Evolutionary conservation across 2,329 filamentous ascomycete genomes (phyloP).

Genomic region (Passalora sequoiae): DNA sequence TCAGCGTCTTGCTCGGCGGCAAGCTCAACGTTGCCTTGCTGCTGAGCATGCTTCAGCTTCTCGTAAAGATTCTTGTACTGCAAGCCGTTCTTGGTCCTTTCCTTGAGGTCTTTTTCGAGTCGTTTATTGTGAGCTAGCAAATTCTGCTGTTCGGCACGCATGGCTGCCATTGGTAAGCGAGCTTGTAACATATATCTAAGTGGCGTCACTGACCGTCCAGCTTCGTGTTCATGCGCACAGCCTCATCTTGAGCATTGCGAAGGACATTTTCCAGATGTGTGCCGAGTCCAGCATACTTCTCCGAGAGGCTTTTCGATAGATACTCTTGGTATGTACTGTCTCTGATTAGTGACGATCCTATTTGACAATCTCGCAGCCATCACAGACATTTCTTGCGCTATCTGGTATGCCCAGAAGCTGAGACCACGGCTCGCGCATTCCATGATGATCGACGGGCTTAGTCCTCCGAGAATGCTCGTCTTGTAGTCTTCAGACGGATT

Average conservation of each 20-base stretch:
- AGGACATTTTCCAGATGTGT: constrained; percentile 67
- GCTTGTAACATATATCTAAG: not conserved
- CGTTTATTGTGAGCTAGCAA: constrained; percentile 6
- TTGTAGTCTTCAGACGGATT: constrained; percentile 86
- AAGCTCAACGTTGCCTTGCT: constrained; percentile 50
- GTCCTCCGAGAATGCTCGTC: constrained; percentile 74
- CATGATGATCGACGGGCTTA: constrained; percentile 76
- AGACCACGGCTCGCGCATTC: constrained; percentile 77
- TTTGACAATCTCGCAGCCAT: not conserved
- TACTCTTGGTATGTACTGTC: constrained; percentile 70
- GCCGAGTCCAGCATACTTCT: constrained; percentile 63
- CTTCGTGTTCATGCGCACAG: constrained; percentile 60
- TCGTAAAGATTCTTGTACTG: constrained; percentile 40
- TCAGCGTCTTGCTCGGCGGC: constrained; percentile 52
- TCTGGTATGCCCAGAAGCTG: constrained; percentile 82
- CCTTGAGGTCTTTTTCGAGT: constrained; percentile 10
- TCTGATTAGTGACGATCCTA: constrained; percentile 16
- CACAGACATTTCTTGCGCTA: constrained; percentile 71
- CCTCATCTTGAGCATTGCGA: constrained; percentile 68
- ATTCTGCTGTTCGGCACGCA: constrained; percentile 9
- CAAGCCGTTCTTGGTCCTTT: constrained; percentile 9
- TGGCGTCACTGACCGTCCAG: constrained; percentile 50
- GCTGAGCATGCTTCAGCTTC: constrained; percentile 51
- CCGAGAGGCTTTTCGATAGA: constrained; percentile 63
- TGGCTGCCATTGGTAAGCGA: constrained; percentile 7